Evolutionary conservation across 805 yeast genomes (phyloP).

Genomic region (Kodamaea lidongshanica): DNA sequence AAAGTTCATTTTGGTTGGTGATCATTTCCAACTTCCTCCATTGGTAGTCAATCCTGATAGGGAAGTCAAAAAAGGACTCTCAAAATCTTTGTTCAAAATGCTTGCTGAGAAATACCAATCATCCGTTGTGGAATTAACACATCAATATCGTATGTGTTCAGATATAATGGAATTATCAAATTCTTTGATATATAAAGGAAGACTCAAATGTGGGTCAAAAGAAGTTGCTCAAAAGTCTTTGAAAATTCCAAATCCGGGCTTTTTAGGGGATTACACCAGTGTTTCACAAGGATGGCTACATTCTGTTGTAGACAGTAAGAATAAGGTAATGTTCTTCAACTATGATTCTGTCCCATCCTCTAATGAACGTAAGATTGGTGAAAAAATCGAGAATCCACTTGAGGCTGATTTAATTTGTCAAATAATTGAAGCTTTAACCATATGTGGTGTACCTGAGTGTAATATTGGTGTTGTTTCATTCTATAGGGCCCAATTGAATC

Average conservation of each 20-base stretch:
- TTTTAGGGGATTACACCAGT: neutral
- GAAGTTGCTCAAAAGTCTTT: slow-evolving; percentile 56
- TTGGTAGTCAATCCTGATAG: slow-evolving; percentile 56
- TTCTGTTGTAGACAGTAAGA: slow-evolving; percentile 45
- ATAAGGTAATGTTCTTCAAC: slow-evolving; percentile 69
- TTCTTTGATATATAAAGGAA: slow-evolving; percentile 66
- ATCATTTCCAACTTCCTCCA: slow-evolving; percentile 91
- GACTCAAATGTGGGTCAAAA: slow-evolving; percentile 68
- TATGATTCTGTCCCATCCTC: slow-evolving; percentile 62
- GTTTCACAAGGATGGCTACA: slow-evolving; percentile 46
- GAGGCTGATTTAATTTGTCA: slow-evolving; percentile 66
- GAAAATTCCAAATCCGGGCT: slow-evolving; percentile 37
- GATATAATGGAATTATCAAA: slow-evolving; percentile 85
- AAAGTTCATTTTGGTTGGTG: slow-evolving; percentile 90
- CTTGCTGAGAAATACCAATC: slow-evolving; percentile 69
- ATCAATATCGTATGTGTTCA: slow-evolving; percentile 88
- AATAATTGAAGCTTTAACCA: slow-evolving; percentile 51
- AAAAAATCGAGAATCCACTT: slow-evolving; percentile 62
- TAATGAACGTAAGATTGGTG: slow-evolving; percentile 50
- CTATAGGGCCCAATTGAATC: slow-evolving; percentile 65
- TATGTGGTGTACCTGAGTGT: slow-evolving; percentile 52
- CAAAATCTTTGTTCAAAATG: slow-evolving; percentile 67
- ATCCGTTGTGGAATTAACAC: slow-evolving; percentile 67
- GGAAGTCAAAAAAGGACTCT: slow-evolving; percentile 61
- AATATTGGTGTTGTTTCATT: slow-evolving; percentile 85